These are phyloP conservation scores for Monilinia aucupariae DNA, from an alignment of 2,329 filamentous ascomycete species.

Conservation along the genomic window DNA sequence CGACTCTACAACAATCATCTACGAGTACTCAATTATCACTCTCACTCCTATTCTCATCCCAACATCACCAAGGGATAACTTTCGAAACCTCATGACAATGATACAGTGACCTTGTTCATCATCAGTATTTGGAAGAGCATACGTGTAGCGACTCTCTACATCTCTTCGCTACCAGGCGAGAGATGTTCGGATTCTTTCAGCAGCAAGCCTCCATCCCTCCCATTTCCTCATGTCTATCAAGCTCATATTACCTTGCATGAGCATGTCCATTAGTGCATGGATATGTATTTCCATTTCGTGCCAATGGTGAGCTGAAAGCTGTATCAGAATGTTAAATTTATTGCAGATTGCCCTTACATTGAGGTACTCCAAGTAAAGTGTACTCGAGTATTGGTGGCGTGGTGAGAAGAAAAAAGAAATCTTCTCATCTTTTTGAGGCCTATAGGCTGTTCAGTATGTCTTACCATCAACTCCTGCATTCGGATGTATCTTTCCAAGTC, in stretches of 20 bases:
- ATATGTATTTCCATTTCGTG: neutral
- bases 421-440: neutral
- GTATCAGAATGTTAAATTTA: neutral
- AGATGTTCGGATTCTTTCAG: too few relatives aligned
- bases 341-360: slow-evolving; percentile 2
- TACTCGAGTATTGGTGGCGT: slow-evolving; percentile 11
- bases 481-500: neutral
- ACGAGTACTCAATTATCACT: too few relatives aligned
- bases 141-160: too few relatives aligned
- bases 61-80: too few relatives aligned
- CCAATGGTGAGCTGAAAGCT: too few relatives aligned
- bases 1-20: too few relatives aligned
- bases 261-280: neutral
- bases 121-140: too few relatives aligned
- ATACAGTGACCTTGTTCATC: too few relatives aligned
- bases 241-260: neutral
- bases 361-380: neutral
- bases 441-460: neutral
- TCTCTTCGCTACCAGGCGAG: too few relatives aligned
- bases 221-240: neutral
- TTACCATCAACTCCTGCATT: neutral
- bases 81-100: too few relatives aligned
- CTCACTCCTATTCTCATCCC: too few relatives aligned
- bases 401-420: neutral
- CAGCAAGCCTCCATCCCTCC: too few relatives aligned